These are phyloP conservation scores for Linnemannia exigua DNA, from an alignment of 192 early-diverging fungal species.

Conservation along the genomic window DNA sequence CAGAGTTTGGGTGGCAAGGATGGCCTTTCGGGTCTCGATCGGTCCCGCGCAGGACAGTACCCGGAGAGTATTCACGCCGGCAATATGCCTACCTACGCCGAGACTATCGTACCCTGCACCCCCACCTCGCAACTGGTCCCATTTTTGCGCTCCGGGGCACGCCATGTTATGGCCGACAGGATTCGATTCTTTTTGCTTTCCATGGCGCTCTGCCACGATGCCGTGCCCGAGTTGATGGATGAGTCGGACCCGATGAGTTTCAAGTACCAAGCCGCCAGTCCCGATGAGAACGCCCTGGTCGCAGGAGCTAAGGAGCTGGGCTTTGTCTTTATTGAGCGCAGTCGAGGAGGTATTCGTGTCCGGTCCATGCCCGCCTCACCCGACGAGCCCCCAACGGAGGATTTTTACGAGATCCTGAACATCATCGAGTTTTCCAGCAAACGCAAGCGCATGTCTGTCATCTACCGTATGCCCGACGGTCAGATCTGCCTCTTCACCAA, in stretches of 20 bases:
- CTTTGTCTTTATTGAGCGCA: conserved; percentile 74
- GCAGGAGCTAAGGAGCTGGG: conserved; percentile 83
- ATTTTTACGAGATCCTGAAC: conserved; percentile 74
- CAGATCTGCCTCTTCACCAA: conserved; percentile 88
- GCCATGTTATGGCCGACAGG: conserved; percentile 58
- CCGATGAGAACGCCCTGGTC: conserved; percentile 89
- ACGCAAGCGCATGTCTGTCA: conserved; percentile 91
- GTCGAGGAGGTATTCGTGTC: conserved; percentile 57
- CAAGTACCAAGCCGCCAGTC: conserved; percentile 86
- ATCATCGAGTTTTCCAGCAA: conserved; percentile 89
- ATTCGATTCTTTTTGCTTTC: conserved; percentile 79
- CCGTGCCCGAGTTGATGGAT: conserved; percentile 77
- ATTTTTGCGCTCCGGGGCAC: conserved; percentile 42
- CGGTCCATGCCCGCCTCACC: conserved; percentile 18
- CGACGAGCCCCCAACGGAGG: conserved; percentile 28
- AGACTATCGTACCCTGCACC: conserved; percentile 49
- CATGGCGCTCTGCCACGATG: conserved; percentile 88
- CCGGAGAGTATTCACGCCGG: conserved; percentile 38
- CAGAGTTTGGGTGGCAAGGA: conserved; percentile 33
- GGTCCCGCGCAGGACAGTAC: conserved; percentile 11
- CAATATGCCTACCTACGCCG: conserved; percentile 45
- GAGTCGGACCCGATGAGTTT: conserved; percentile 68
- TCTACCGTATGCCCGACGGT: conserved; percentile 80
- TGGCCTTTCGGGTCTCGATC: background rate
- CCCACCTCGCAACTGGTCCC: conserved; percentile 55